Evolutionary conservation across 2,329 filamentous ascomycete genomes (phyloP).

Genomic region (Paecilomyces formosus): DNA sequence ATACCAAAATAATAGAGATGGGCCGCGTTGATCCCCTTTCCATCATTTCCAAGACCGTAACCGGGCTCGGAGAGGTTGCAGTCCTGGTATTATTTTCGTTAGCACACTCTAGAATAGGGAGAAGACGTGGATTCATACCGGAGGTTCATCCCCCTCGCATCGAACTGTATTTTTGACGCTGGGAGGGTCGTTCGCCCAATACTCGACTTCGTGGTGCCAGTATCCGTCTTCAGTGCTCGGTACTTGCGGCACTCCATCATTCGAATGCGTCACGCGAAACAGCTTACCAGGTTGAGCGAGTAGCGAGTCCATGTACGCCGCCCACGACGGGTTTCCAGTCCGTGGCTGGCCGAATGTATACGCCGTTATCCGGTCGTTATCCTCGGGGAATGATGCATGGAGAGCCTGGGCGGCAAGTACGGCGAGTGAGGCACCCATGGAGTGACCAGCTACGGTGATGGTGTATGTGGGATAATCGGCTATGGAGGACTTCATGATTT

Average conservation of each 20-base stretch:
- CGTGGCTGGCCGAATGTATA: neutral
- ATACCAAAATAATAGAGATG: neutral
- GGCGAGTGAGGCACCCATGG: neutral
- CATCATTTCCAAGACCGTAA: neutral
- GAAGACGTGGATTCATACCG: too few species aligned
- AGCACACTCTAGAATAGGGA: too few species aligned
- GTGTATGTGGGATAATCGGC: neutral
- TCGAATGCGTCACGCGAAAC: neutral
- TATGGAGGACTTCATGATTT: neutral
- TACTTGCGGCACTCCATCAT: neutral
- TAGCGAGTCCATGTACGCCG: neutral
- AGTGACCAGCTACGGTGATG: neutral
- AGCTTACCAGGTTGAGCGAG: neutral
- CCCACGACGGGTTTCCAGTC: neutral
- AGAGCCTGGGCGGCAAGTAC: neutral
- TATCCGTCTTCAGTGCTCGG: neutral
- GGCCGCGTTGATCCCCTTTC: neutral
- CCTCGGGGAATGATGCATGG: neutral
- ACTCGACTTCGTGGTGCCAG: neutral
- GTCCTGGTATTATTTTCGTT: too few species aligned
- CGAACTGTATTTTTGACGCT: neutral
- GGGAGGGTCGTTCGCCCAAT: neutral
- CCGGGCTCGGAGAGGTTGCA: neutral
- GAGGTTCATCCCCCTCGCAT: neutral
- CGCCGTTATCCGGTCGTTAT: neutral